phyloP scores from a whole-genome alignment of 176 grass and related monocot species.

The Tuctoria greenei region DNA sequence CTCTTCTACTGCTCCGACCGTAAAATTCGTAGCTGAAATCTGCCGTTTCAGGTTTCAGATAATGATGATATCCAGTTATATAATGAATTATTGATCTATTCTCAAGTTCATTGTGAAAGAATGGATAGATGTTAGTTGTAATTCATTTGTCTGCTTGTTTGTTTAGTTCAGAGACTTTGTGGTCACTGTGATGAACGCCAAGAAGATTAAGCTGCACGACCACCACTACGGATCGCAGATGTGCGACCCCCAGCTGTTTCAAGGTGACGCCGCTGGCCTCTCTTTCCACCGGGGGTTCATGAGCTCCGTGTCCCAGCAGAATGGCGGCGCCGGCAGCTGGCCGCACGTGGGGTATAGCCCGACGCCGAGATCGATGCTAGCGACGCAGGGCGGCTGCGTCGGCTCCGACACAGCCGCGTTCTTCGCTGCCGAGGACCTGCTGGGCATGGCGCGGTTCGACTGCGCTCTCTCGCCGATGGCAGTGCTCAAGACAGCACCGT shows the following conservation, averaged over 20 bases:
- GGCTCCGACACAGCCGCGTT: constrained; percentile 48
- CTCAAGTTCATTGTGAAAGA: background rate
- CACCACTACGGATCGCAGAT: constrained; percentile 40
- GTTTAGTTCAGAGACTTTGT: constrained; percentile 12
- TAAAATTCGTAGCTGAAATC: background rate
- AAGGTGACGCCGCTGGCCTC: background rate
- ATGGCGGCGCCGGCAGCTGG: background rate
- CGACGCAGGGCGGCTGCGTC: constrained; percentile 31
- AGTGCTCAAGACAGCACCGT: background rate
- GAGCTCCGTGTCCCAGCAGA: constrained; percentile 19
- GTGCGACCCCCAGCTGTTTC: constrained; percentile 35
- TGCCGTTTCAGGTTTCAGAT: constrained; percentile 14
- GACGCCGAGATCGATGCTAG: constrained; percentile 22
- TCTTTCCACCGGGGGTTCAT: constrained; percentile 21
- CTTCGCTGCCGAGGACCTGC: constrained; percentile 51
- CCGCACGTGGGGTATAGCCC: constrained; percentile 8
- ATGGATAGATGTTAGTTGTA: background rate
- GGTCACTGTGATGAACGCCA: constrained; percentile 50
- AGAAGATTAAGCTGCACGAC: constrained; percentile 54
- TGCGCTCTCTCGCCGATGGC: background rate
- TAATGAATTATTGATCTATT: constrained; percentile 3
- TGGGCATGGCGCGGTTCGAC: constrained; percentile 31
- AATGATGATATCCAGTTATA: constrained; percentile 14
- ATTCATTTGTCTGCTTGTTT: background rate
- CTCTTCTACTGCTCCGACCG: constrained; percentile 16